Conservation (phyloP, 1,284 basidiomycete genomes). For the Boletus semigastroideus region DNA sequence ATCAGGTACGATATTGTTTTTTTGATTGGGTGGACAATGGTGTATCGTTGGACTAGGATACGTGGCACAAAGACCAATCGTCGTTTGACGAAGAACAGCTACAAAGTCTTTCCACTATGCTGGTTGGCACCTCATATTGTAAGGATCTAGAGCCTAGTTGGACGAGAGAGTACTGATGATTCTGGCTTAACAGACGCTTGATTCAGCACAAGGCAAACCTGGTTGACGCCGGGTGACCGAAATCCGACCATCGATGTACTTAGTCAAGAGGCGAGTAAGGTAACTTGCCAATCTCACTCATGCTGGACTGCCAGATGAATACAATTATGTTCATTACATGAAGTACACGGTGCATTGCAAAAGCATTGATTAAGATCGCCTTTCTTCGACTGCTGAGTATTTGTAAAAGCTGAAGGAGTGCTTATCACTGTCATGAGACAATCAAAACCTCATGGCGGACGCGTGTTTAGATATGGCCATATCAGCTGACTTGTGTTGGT, state of each 20-base stretch:
- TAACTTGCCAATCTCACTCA: not conserved
- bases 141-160: conserved; percentile 29
- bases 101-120: conserved; percentile 82
- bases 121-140: conserved; percentile 92
- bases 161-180: conserved; percentile 11
- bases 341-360: not conserved
- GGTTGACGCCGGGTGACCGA: not conserved
- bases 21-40: conserved; percentile 12
- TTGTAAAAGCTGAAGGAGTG: conserved; percentile 5
- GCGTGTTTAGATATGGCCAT: conserved; percentile 26
- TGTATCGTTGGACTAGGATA: conserved; percentile 55
- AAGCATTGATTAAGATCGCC: conserved; percentile 4
- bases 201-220: conserved; percentile 7
- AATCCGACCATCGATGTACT: conserved; percentile 4
- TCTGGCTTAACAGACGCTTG: conserved; percentile 22
- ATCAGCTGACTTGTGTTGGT: conserved; percentile 21
- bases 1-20: conserved; percentile 52
- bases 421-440: conserved; percentile 13
- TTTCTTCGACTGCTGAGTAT: not conserved
- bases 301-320: not conserved
- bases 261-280: not conserved
- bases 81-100: conserved; percentile 91
- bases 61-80: conserved; percentile 89
- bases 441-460: conserved; percentile 30
- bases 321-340: not conserved